Base-by-base conservation (phyloP, 768 basidiomycete species). In the Mycena metata region DNA sequence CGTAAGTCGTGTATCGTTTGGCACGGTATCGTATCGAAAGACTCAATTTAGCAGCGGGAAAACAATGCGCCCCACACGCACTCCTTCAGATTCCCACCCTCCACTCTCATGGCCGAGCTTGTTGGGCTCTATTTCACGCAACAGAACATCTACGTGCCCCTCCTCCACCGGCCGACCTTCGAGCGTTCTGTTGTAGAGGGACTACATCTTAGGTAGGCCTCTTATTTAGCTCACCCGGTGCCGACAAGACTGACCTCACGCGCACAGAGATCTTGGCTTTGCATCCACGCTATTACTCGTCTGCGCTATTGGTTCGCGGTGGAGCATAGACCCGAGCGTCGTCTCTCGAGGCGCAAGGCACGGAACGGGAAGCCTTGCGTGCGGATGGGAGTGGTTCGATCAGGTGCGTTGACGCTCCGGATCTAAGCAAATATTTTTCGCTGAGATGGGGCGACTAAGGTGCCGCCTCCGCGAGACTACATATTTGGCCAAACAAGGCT, bases 131-230 rank as follows among this genome's bases (percentile, higher is more conserved):
- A 91, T 73, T 97, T 96, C 75, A 66, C 68, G 1, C 69, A 85
- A 39, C 61, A 84, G 65, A 92, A 95, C 73, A 66, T 83, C n/a
- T 81, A 85, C 60, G 72, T 86, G 0, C 93, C 94, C 1, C 82
- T 96, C 5, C 82, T 97, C 6, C 94, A 96, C 72, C 85, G 89
- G 5, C 89, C 89, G 0, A 87, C 87, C 6, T 94, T 96, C 70
- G 84, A 90, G 43, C 79, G 81, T 24, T 79, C 82, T 19, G 71
- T 91, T 24, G 72, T 70, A 1, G 83, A 86, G 5, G 85, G 85
- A 0, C 72, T 88, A 2, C 89, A 93, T 72, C 75, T 82, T 19
- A 77, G 72, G 0, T 67, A 21, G 0, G 64, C 33, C 23, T 42
- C 36, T 26, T 42, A 33, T 15, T 24, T 17, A 30, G 30, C 6